Evolutionary conservation across 176 grass and related monocot genomes (phyloP).

Genomic region (Miscanthus lutarioriparius): DNA sequence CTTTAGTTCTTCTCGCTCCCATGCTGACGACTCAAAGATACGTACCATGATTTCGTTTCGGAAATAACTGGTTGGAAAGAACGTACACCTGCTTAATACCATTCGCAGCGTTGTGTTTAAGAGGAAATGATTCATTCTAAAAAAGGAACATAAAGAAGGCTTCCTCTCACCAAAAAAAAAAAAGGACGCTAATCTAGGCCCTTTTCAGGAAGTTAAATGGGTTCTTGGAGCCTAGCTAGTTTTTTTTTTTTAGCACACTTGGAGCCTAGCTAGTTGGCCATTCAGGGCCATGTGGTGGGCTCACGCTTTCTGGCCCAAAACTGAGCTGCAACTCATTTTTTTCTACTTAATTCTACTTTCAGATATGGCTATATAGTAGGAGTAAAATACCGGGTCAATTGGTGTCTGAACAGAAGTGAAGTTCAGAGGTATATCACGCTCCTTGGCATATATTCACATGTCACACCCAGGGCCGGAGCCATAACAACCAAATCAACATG

Average conservation of each 20-base stretch:
- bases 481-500: too few relatives aligned
- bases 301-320: background rate
- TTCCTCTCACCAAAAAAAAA: background rate
- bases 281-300: background rate
- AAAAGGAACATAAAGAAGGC: background rate
- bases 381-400: background rate
- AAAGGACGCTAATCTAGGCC: background rate
- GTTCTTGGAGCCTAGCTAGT: too few relatives aligned
- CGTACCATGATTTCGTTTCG: background rate
- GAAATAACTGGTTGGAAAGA: background rate
- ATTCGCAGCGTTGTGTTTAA: background rate
- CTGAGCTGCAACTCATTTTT: background rate
- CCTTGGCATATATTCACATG: background rate
- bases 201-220: background rate
- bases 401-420: background rate
- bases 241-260: too few relatives aligned
- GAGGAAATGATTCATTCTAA: background rate
- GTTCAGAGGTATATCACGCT: background rate
- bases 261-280: too few relatives aligned
- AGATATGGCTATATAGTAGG: background rate
- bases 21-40: too few relatives aligned
- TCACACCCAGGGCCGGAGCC: too few relatives aligned
- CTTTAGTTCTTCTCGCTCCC: too few relatives aligned
- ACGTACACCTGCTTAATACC: background rate
- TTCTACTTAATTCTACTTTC: too few relatives aligned